Base-by-base conservation (phyloP, 176 grass and related monocot species). In the Pontederia crassipes region DNA sequence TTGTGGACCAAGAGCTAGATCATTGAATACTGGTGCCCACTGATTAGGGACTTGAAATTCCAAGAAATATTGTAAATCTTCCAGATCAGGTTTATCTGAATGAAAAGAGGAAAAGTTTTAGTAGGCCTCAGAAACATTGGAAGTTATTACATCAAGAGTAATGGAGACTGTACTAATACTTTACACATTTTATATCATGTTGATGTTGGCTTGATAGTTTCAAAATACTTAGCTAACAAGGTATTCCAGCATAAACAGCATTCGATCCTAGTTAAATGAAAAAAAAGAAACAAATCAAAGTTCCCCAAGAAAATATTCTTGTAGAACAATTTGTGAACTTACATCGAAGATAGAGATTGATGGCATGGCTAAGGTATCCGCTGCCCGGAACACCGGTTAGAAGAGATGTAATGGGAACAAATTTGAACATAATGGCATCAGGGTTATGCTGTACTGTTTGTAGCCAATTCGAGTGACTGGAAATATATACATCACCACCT, bases 341-440 rank as follows among this genome's bases (percentile, higher is more conserved):
- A 98, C 93, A 98, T 35, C 93, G 87, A 76, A 98, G 87, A 79
- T 98, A 98, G 55, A 98, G 66, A 82, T 98, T 98, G 52, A 98
- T 98, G 55, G 93, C 93, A 76, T 98, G 93, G 68, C 93, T 98
- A 50, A 98, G 93, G 71, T 92, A 98, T 75, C 93, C 93, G 48
- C 93, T 92, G 47, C 93, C 93, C 53, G 84, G 93, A 75, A 98
- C 74, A 16, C 93, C 93, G 49, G 87, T 92, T 59, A 98, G 84
- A 83, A 98, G 93, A 72, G 93, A 92, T 66, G 93, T 98, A 56
- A 98, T 86, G 16, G 93, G 87, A 63, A 98, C 82, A 81, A 92
- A 98, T 82, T 98, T 98, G 58, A 98, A 92, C 32, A 82, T 47
- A 73, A 98, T 83, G 52, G 93, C 87, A 76, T 92, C 93, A 71